A percentile compares a stretch with the other conserved stretches of the same genome.
Conservation (phyloP, 495 filamentous ascomycete genomes). For the Daldinia caldariorum region DNA sequence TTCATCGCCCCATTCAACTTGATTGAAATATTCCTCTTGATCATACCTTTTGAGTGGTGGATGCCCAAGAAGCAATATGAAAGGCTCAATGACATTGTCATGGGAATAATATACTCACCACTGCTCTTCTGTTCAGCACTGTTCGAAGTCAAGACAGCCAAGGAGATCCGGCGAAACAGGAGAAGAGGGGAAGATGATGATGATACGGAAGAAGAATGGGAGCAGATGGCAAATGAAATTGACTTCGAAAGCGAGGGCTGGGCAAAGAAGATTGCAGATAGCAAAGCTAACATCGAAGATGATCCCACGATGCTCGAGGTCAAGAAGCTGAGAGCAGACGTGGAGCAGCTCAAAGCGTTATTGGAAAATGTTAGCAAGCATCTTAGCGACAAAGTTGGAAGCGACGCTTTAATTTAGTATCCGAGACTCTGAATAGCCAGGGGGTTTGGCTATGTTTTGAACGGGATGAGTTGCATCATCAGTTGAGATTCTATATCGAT, state of each 20-base stretch:
- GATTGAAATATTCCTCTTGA: conserved; percentile 82
- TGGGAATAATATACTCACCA: conserved; percentile 87
- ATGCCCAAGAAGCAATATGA: conserved; percentile 73
- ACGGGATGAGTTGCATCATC: not conserved
- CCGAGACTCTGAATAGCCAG: not conserved
- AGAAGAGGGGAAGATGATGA: conserved; percentile 88
- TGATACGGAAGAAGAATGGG: conserved; percentile 90
- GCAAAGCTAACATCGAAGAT: conserved; percentile 78
- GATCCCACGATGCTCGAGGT: conserved; percentile 76
- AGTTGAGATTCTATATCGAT: not conserved
- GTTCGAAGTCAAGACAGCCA: conserved; percentile 76
- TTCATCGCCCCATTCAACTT: conserved; percentile 97
- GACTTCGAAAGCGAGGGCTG: conserved; percentile 85
- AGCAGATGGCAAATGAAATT: conserved; percentile 75
- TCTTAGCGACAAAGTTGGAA: conserved; percentile 19
- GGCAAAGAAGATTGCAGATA: conserved; percentile 76
- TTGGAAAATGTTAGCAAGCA: conserved; percentile 30
- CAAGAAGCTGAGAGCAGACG: conserved; percentile 71
- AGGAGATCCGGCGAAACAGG: conserved; percentile 74
- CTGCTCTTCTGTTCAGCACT: conserved; percentile 81
- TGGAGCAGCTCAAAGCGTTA: conserved; percentile 68
- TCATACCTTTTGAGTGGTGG: conserved; percentile 96
- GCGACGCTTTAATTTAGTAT: conserved; percentile 21
- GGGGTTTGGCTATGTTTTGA: no score
- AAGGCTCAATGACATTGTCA: conserved; percentile 83